A percentile compares a stretch with the other conserved stretches of the same genome.
phyloP scores from a whole-genome alignment of 768 basidiomycete genomes.

The Pleurotus platypus region DNA sequence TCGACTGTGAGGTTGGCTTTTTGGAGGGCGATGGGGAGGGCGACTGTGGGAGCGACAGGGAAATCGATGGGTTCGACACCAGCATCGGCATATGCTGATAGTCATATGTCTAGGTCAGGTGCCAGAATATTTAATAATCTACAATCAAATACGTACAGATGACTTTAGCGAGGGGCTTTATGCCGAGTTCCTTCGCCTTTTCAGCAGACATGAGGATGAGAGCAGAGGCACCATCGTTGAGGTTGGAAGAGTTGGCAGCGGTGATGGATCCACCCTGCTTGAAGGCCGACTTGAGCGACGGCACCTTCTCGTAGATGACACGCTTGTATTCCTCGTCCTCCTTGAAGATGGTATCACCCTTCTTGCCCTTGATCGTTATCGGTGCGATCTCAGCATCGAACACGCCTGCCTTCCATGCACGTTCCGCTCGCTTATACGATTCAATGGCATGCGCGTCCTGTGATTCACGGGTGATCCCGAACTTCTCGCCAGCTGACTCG shows the following conservation, averaged over 20 bases:
- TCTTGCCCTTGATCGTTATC: conserved; percentile 89
- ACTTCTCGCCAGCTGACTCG: conserved; percentile 80
- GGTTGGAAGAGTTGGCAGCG: conserved; percentile 90
- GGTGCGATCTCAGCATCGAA: conserved; percentile 89
- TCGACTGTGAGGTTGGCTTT: conserved; percentile 77
- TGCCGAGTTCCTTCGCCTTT: conserved; percentile 86
- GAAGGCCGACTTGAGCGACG: conserved; percentile 85
- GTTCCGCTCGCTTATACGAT: conserved; percentile 90
- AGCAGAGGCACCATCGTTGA: conserved; percentile 97
- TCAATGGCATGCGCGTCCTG: conserved; percentile 92
- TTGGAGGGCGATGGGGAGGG: conserved; percentile 84
- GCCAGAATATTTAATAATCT: too few relatives aligned
- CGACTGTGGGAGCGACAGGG: conserved; percentile 90
- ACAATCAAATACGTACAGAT: conserved; percentile 60
- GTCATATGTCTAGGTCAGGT: not conserved
- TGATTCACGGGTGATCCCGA: conserved; percentile 79
- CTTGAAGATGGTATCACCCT: conserved; percentile 82
- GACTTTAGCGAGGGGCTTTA: conserved; percentile 92
- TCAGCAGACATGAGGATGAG: conserved; percentile 92
- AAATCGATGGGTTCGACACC: conserved; percentile 97
- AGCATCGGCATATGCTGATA: conserved; percentile 89
- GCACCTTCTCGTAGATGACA: conserved; percentile 92
- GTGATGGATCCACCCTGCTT: conserved; percentile 88
- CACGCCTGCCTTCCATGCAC: conserved; percentile 83
- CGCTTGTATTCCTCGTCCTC: conserved; percentile 99